Evolutionary conservation across 352 stramenopile species (phyloP), one percentile per base, ranked within the genome.

Genomic region (Globisporangium paroecandrum): DNA sequence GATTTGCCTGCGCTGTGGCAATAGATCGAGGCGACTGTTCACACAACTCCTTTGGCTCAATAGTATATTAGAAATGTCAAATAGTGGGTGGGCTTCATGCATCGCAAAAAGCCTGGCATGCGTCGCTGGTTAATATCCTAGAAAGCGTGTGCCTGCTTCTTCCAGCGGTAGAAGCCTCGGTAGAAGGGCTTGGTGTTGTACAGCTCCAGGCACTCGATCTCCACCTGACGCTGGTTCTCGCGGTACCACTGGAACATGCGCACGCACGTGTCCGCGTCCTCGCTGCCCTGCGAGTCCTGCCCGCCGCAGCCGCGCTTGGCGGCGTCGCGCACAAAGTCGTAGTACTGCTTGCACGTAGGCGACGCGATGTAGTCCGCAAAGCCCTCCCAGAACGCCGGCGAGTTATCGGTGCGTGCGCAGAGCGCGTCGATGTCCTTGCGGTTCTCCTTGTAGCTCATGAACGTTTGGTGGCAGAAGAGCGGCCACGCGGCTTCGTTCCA

Each of bases 191-290:
- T 69, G n/a, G 57, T 51, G 54, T 34, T 64, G 67, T 69, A 65
- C 51, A 82, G 67, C 57, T 87, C 72, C 58, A 79, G 77, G 59
- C 82, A 90, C 43, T 89, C 76, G 27, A 53, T 68, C 71, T 90
- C 82, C 29, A 90, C 61, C 18, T 73, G 60, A 3, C 59, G 22
- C 54, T 80, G 66, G 36, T 88, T 76, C 25, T 69, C 27, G 29
- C 47, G 49, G 64, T 90, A 90, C 82, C 80, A 88, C n/a, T 67
- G 46, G 49, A 88, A 90, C 74, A 88, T 76, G 9, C 60, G n/a
- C 24, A 55, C 32, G 34, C 80, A 89, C 55, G 63, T 57, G 0
- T 4, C 22, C 55, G 24, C 27, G 0, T 62, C 64, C 1, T 58
- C 7, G 13, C 66, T 51, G 18, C 18, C 24, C 43, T 22, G 15